These are phyloP conservation scores for Colletotrichum salicis DNA, from an alignment of 2,329 filamentous ascomycete species.

Conservation along the genomic window DNA sequence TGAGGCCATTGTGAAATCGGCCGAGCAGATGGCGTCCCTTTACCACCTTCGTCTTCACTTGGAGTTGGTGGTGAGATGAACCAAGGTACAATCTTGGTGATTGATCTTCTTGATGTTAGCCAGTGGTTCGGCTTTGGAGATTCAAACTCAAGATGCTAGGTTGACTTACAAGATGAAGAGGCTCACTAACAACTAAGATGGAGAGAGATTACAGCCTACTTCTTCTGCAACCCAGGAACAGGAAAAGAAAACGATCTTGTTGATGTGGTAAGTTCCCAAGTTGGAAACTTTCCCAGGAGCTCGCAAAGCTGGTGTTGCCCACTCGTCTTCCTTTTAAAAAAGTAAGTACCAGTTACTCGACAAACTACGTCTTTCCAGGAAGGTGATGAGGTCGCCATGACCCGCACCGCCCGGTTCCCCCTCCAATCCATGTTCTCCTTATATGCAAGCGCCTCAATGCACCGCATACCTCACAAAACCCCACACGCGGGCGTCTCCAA, in stretches of 20 bases:
- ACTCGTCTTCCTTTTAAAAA: constrained; percentile 1
- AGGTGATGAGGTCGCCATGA: constrained; percentile 34
- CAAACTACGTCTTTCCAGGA: constrained; percentile 32
- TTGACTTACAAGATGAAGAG: constrained; percentile 11
- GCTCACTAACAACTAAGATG: constrained; percentile 2
- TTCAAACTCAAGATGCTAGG: background rate
- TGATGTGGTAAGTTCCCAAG: background rate
- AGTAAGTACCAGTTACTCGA: constrained; percentile 26
- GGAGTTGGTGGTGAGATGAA: background rate
- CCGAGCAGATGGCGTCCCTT: background rate
- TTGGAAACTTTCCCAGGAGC: constrained; percentile 13
- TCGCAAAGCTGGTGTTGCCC: background rate
- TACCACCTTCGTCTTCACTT: background rate
- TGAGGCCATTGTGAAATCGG: constrained; percentile 45
- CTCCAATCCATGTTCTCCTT: constrained; percentile 24
- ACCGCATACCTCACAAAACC: constrained; percentile 11
- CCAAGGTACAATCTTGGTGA: background rate
- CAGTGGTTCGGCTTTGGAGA: background rate
- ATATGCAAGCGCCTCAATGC: background rate
- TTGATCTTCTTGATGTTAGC: constrained; percentile 4
- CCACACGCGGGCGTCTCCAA: constrained; percentile 29
- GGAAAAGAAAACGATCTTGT: background rate
- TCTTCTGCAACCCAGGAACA: background rate
- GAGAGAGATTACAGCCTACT: background rate
- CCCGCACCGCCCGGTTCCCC: constrained; percentile 11